Base-by-base conservation (phyloP, 1,139 yeast genomes). In the Candida glucosophila region DNA sequence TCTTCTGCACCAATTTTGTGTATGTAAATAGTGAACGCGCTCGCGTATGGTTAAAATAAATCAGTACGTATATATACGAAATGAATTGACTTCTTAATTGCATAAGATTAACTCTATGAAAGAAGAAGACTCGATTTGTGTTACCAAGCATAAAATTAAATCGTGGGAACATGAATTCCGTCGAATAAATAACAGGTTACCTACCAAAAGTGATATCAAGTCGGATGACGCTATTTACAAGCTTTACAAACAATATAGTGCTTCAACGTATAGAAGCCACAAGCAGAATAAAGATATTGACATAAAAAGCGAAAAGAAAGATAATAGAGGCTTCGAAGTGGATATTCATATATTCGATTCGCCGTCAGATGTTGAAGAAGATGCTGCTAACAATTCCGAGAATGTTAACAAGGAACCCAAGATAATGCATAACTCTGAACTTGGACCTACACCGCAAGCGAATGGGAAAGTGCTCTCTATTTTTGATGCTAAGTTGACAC, bases 401-500 rank as follows among this genome's bases (percentile, higher is more conserved):
- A 21, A 20, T 10, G 28, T 22, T 9, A 32, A 26, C 17, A 17
- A 6, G 11, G 19, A 25, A n/a, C 16, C 22, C 6, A 15, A 25
- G 14, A 15, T 9, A n/a, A n/a, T n/a, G n/a, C n/a, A n/a, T n/a
- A n/a, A n/a, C n/a, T n/a, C n/a, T n/a, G 77, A 72, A 34, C 44
- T 78, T 11, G 88, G 88, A 0, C 90, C 90, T 1, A 79, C 90
- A 0, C 90, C 90, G 0, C 88, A 78, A 36, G 63, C 79, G 6
- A 65, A 75, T 32, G 90, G 90, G 0, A 64, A 74, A 21, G 81
- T 78, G 0, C 43, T 77, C 22, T 76, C 86, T 7, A 59, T 79
- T 8, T 76, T 79, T 40, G 86, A 78, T 35, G 53, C 68, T 22
- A 46, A 49, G 22, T 29, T 63, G 31, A 58, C 69, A 1, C 71